Base-by-base conservation (phyloP, 2,329 filamentous ascomycete genomes). In the Trichoderma breve region DNA sequence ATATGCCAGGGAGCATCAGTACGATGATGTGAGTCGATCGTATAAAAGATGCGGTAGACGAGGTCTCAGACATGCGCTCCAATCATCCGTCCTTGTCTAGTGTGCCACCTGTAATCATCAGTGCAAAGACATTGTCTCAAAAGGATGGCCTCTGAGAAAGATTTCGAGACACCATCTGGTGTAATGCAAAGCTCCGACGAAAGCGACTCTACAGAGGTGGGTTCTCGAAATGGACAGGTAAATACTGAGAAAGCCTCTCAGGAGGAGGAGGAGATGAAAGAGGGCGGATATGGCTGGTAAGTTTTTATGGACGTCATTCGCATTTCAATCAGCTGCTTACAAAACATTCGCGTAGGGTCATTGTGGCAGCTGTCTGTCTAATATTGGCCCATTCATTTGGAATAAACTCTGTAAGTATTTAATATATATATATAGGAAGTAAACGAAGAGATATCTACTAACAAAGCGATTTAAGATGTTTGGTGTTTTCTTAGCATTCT, bases 401-500 rank as follows among this genome's bases (percentile, higher is more conserved):
- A 11, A 70, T 70, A 21, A 70, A 70, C 3, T 70, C 67, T 7
- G 67, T 70, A 12, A 30, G 6, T 5, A 4, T 28, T 12, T 14
- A 3, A 15, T 12, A 3, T n/a, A 15, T 1, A 12, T 62, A 3
- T 43, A 18, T 8, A 18, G 3, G 7, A n/a, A 43, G 3, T n/a
- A 7, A 14, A 36, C 6, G 1, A 11, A 21, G 3, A 7, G 12
- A 5, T 0, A 2, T 39, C 18, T 62, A 36, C 47, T 70, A n/a
- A 70, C 57, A 36, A 70, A 5, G 6, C 1, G 0, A 1, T 34
- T 26, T 12, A 9, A 70, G 67, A 70, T 70, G 67, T 70, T 70
- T 64, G 79, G 80, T 55, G 86, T 89, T 43, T 90, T 89, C 75
- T 82, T 89, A 4, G 87, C 87, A 6, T 84, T 88, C 75, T 89